phyloP scores from a whole-genome alignment of 2,329 filamentous ascomycete genomes.

The Laburnicola sp. region DNA sequence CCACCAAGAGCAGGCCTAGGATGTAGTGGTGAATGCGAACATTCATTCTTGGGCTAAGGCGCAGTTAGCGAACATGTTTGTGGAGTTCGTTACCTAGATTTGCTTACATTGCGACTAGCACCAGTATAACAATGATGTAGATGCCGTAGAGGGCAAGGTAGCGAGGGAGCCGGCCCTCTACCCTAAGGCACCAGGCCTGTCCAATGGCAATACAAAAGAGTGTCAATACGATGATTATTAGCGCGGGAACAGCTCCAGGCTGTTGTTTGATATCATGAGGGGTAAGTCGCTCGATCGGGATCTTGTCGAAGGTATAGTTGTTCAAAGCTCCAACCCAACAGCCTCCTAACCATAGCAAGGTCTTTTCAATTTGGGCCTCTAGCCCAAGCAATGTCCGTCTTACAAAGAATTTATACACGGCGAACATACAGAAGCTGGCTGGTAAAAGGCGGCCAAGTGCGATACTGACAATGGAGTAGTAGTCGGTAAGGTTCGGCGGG shows the following conservation, averaged over 20 bases:
- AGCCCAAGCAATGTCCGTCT: conserved; percentile 71
- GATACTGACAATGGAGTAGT: conserved; percentile 73
- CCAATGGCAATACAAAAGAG: conserved; percentile 69
- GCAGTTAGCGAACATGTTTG: background rate
- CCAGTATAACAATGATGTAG: conserved; percentile 67
- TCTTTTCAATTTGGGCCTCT: conserved; percentile 85
- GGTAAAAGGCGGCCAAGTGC: conserved; percentile 82
- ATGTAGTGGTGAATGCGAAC: conserved; percentile 96
- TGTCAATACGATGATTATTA: conserved; percentile 74
- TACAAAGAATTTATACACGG: conserved; percentile 83
- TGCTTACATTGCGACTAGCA: conserved; percentile 71
- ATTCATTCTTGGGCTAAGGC: conserved; percentile 55
- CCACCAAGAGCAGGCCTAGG: conserved; percentile 80
- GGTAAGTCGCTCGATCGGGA: conserved; percentile 90
- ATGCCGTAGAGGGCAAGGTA: conserved; percentile 78
- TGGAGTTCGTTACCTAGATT: conserved; percentile 26
- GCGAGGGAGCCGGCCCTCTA: conserved; percentile 76
- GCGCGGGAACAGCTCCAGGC: conserved; percentile 81
- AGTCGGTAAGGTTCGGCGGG: conserved; percentile 69
- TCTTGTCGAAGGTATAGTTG: conserved; percentile 93
- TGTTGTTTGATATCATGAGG: conserved; percentile 86
- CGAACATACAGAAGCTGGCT: conserved; percentile 82
- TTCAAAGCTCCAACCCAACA: conserved; percentile 91
- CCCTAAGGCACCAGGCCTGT: conserved; percentile 83
- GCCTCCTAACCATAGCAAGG: conserved; percentile 83